Evolutionary conservation across 2,329 filamentous ascomycete genomes (phyloP).

Genomic region (Aspergillus ibericus): DNA sequence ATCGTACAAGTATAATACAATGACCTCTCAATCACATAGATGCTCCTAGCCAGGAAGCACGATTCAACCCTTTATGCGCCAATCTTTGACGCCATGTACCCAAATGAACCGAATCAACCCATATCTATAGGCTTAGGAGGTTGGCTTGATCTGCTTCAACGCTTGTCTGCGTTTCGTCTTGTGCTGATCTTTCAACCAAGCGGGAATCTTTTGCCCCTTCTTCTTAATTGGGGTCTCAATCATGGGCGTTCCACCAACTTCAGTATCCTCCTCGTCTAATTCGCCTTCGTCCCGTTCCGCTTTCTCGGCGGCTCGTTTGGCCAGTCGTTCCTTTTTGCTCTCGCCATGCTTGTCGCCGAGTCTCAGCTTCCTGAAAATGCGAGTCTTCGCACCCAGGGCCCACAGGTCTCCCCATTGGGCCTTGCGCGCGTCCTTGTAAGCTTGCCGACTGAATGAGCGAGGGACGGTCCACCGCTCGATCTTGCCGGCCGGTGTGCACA

Average conservation of each 20-base stretch:
- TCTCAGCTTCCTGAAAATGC: constrained; percentile 62
- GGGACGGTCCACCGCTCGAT: constrained; percentile 95
- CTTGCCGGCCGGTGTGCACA: constrained; percentile 82
- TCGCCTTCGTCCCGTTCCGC: constrained; percentile 23
- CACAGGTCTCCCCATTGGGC: constrained; percentile 89
- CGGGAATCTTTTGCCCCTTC: constrained; percentile 38
- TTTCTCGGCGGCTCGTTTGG: constrained; percentile 37
- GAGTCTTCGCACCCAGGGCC: constrained; percentile 90
- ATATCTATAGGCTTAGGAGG: neutral
- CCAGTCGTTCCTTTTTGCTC: constrained; percentile 41
- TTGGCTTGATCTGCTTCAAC: constrained; percentile 33
- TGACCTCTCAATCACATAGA: neutral
- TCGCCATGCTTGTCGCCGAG: constrained; percentile 54
- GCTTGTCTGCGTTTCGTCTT: constrained; percentile 46
- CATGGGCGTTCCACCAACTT: constrained; percentile 11
- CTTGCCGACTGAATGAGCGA: constrained; percentile 73
- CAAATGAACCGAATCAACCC: neutral
- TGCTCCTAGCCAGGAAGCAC: neutral
- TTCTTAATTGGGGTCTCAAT: constrained; percentile 26
- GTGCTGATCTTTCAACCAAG: constrained; percentile 46
- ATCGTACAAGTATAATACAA: constrained; percentile 15
- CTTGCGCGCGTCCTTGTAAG: constrained; percentile 92
- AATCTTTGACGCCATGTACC: neutral
- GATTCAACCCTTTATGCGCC: neutral
- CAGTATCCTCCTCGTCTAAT: constrained; percentile 16